These are phyloP conservation scores for Fibroporia radiculosa DNA, from an alignment of 768 basidiomycete genomes.

Conservation along the genomic window DNA sequence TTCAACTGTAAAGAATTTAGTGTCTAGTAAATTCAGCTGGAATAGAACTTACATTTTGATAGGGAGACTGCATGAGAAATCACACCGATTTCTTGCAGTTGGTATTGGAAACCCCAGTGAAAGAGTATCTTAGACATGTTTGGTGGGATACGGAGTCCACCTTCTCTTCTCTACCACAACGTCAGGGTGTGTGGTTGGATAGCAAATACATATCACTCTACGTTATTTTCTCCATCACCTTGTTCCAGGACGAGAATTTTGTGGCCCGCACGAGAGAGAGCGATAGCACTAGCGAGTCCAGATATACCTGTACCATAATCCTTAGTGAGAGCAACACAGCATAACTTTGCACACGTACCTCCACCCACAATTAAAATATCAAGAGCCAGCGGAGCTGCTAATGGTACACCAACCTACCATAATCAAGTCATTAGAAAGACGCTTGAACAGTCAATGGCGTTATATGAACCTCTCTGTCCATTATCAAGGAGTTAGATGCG, in stretches of 20 bases:
- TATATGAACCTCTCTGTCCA: too few species aligned
- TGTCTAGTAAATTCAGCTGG: background rate
- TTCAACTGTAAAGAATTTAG: constrained; percentile 13
- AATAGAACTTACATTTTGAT: constrained; percentile 16
- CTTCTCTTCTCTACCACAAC: constrained; percentile 7
- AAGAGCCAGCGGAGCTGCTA: constrained; percentile 14
- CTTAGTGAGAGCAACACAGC: background rate
- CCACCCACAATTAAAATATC: constrained; percentile 26
- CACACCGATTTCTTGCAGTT: constrained; percentile 17
- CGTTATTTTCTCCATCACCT: constrained; percentile 5
- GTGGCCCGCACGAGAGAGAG: constrained; percentile 25
- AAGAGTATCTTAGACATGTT: constrained; percentile 30
- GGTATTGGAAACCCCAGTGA: constrained; percentile 27
- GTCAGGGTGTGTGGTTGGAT: background rate
- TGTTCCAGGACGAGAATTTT: constrained; percentile 25
- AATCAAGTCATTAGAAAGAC: background rate
- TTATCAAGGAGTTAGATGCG: background rate
- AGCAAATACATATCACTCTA: constrained; percentile 6
- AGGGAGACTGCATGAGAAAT: constrained; percentile 17
- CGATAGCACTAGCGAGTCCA: constrained; percentile 26
- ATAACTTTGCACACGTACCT: constrained; percentile 8
- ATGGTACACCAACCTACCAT: background rate
- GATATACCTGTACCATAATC: constrained; percentile 18
- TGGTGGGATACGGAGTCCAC: constrained; percentile 27
- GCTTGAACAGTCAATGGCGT: background rate